These are phyloP conservation scores for Yarrowia osloensis DNA, from an alignment of 805 yeast genomes.

Conservation along the genomic window DNA sequence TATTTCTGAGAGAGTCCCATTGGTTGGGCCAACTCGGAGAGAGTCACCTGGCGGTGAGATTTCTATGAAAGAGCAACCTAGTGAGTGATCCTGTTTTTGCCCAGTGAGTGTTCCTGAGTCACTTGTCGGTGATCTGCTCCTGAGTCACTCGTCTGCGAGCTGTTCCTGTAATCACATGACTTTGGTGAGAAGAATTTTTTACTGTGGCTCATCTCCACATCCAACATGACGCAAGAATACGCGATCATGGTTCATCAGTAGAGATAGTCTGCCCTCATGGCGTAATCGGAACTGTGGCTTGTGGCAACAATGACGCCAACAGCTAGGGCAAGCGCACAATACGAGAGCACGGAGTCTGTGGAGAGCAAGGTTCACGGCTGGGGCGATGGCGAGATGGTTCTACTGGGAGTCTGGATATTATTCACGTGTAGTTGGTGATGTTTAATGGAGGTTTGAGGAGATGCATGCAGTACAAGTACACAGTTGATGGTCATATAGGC, in stretches of 20 bases:
- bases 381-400: constrained; percentile 10
- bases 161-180: no score
- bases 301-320: constrained; percentile 13
- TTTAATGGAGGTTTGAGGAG: not conserved
- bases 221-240: not conserved
- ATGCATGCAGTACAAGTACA: no score
- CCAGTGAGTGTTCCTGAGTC: no score
- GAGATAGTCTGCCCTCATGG: not conserved
- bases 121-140: no score
- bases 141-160: no score
- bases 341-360: not conserved
- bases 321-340: not conserved
- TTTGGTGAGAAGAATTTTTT: no score
- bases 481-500: no score
- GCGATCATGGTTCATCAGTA: not conserved
- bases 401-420: not conserved
- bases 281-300: constrained; percentile 5
- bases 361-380: constrained; percentile 18
- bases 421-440: not conserved
- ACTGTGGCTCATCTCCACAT: not conserved
- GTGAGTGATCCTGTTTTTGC: no score
- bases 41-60: no score
- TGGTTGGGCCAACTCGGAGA: no score
- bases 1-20: no score
- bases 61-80: no score